Base-by-base conservation (phyloP, 768 basidiomycete genomes). In the Cystoderma amianthinum region DNA sequence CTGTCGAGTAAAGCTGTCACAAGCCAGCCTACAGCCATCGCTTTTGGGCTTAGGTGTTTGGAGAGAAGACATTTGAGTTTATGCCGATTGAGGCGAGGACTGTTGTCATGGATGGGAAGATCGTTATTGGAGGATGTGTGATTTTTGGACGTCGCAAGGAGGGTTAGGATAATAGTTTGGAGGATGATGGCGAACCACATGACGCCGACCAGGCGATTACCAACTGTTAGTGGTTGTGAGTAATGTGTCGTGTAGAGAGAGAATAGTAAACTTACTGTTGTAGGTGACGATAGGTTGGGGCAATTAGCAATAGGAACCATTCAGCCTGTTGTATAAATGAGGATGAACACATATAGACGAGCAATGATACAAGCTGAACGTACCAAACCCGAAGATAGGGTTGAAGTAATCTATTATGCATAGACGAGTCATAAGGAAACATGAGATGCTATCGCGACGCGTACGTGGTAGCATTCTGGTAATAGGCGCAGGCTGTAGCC, bases 1-100 rank as follows among this genome's bases (percentile, higher is more conserved):
- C 92, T 76, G 71, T 96, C 76, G 38, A 92, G 74, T 53, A 95
- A 69, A 2, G 85, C 72, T 18, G 86, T 72, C 44, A 95, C 68
- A 43, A 97, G 68, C 85, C 88, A 97, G 38, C 86, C 91, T 0
- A 85, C 89, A 3, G 82, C 83, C 54, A 84, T 72, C 0, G 87
- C 82, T 44, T 80, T 76, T 58, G 42, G 68, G 38, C 45, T 35
- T 13, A 52, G 48, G 0, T 51, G 34, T n/a, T 38, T 19, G 19
- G 67, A 48, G 59, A 71, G 85, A 50, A 88, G 71, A n/a, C n/a
- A n/a, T n/a, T n/a, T n/a, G n/a, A n/a, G n/a, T n/a, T n/a, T n/a
- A n/a, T n/a, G n/a, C n/a, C n/a, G n/a, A n/a, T n/a, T n/a, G n/a
- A n/a, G n/a, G n/a, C n/a, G n/a, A n/a, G n/a, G n/a, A n/a, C n/a